Percentiles rank a stretch among this genome's conserved stretches.
These are phyloP conservation scores for Paradendryphiella salina DNA, from an alignment of 2,329 filamentous ascomycete species.

Conservation along the genomic window DNA sequence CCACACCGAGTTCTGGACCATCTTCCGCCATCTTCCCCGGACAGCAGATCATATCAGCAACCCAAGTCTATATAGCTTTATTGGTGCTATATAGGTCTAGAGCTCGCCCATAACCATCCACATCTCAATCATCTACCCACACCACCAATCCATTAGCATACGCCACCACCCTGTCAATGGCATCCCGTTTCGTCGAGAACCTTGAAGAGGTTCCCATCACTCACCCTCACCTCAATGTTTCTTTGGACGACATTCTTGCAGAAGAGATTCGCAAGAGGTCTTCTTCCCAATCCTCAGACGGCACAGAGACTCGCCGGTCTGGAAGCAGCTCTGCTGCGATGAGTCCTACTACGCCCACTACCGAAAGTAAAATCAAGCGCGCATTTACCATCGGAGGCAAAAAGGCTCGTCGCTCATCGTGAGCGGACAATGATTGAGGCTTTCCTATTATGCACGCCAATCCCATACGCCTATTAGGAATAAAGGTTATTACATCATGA, in stretches of 20 bases:
- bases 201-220: conserved; percentile 45
- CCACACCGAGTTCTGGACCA: conserved; percentile 14
- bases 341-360: conserved; percentile 24
- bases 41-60: conserved; percentile 17
- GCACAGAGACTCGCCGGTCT: conserved; percentile 30
- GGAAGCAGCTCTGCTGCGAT: conserved; percentile 24
- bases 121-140: not conserved
- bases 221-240: conserved; percentile 47
- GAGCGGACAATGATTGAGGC: not conserved
- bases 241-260: conserved; percentile 46
- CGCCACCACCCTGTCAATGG: conserved; percentile 26
- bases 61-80: conserved; percentile 10
- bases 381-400: conserved; percentile 42
- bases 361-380: conserved; percentile 33
- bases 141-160: not conserved
- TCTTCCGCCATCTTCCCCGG: conserved; percentile 1
- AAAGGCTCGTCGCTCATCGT: conserved; percentile 32
- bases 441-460: not conserved
- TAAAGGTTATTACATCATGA: conserved; percentile 5
- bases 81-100: conserved; percentile 17
- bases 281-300: conserved; percentile 38
- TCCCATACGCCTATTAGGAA: not conserved
- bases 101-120: not conserved
- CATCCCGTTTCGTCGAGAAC: conserved; percentile 47
- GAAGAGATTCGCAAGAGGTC: conserved; percentile 44